A percentile compares a stretch with the other conserved stretches of the same genome.
Evolutionary conservation across 1,139 yeast species (phyloP).

Genomic region (Geotrichum candidum): DNA sequence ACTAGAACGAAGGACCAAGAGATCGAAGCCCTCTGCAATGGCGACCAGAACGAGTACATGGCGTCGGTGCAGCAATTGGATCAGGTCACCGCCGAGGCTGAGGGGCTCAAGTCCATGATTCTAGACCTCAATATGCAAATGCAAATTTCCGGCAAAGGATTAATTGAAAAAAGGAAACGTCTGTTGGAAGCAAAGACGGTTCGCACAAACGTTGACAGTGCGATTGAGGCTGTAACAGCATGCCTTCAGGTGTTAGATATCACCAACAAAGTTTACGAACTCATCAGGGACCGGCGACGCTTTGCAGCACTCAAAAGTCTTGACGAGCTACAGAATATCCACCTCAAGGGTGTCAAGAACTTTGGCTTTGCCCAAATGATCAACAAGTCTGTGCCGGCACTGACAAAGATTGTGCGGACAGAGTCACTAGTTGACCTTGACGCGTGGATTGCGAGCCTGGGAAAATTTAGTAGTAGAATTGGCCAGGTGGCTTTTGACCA

Average conservation of each 20-base stretch:
- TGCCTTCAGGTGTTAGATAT: slow-evolving; percentile 80
- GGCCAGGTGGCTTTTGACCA: slow-evolving; percentile 48
- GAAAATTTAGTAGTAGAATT: slow-evolving; percentile 10
- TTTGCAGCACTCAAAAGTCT: slow-evolving; percentile 82
- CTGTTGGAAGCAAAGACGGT: slow-evolving; percentile 30
- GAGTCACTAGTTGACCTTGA: slow-evolving; percentile 71
- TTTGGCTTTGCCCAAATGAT: slow-evolving; percentile 63
- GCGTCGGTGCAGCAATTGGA: slow-evolving; percentile 53
- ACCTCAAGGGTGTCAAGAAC: slow-evolving; percentile 60
- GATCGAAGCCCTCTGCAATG: slow-evolving; percentile 54
- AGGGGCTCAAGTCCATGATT: slow-evolving; percentile 49
- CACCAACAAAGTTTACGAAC: slow-evolving; percentile 78
- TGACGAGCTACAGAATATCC: slow-evolving; percentile 65
- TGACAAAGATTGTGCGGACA: slow-evolving; percentile 68
- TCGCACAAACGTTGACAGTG: slow-evolving; percentile 32
- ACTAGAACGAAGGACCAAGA: slow-evolving; percentile 59
- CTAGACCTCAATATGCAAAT: slow-evolving; percentile 48
- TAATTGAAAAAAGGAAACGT: slow-evolving; percentile 24
- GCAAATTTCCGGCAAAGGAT: slow-evolving; percentile 17
- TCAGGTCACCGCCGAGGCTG: slow-evolving; percentile 50
- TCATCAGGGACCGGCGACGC: slow-evolving; percentile 67
- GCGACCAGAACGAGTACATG: slow-evolving; percentile 50
- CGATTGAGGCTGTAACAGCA: slow-evolving; percentile 38
- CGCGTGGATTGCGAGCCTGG: slow-evolving; percentile 43
- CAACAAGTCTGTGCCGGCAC: slow-evolving; percentile 66